These are phyloP conservation scores for Euphorbia lathyris DNA, from an alignment of 345 rosid genomes.

Conservation along the genomic window DNA sequence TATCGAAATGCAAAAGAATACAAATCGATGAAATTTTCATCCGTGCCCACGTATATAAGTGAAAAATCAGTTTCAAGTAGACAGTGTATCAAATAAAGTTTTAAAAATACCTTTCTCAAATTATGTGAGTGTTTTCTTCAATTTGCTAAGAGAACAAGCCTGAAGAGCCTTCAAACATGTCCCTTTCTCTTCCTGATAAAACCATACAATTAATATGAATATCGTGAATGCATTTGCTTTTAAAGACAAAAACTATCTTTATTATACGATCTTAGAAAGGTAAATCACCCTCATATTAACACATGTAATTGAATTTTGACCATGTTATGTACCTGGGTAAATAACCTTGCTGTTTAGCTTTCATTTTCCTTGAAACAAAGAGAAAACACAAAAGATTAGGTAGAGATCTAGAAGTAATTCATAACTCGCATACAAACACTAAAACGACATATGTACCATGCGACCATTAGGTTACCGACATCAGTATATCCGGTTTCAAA, in stretches of 20 bases:
- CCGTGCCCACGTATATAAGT: conserved; percentile 60
- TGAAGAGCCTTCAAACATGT: conserved; percentile 70
- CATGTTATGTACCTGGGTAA: conserved; percentile 36
- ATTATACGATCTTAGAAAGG: too few relatives aligned
- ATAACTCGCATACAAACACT: background rate
- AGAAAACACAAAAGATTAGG: conserved; percentile 13
- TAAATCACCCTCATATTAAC: too few relatives aligned
- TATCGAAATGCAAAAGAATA: conserved; percentile 82
- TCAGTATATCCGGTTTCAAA: conserved; percentile 42
- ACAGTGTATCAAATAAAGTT: background rate
- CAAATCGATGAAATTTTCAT: conserved; percentile 70
- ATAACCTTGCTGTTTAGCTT: conserved; percentile 50
- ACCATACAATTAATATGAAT: background rate
- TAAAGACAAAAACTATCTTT: background rate
- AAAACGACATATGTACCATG: conserved; percentile 36
- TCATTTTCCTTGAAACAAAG: conserved; percentile 42
- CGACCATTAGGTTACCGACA: conserved; percentile 50
- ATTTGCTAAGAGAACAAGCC: conserved; percentile 59
- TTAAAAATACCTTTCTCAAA: conserved; percentile 66
- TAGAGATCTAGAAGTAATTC: background rate
- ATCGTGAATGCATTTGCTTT: background rate
- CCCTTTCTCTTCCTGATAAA: conserved; percentile 82
- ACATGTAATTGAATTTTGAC: background rate
- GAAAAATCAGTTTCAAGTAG: conserved; percentile 8
- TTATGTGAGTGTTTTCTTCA: conserved; percentile 69